Conservation (phyloP, 495 filamentous ascomycete species). For the Rostrohypoxylon terebratum region DNA sequence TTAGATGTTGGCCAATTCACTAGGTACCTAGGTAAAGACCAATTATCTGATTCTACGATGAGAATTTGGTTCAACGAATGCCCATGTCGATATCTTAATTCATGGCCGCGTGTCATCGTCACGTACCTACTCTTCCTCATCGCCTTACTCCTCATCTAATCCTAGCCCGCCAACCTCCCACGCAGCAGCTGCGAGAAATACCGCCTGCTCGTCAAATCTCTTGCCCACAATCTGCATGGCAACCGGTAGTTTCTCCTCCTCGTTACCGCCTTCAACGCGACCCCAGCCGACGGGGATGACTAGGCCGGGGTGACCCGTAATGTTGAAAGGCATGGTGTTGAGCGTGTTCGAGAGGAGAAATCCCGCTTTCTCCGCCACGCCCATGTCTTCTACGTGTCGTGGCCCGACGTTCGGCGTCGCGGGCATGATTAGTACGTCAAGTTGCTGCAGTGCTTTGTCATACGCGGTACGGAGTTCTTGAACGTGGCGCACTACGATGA, state of each 20-base stretch:
- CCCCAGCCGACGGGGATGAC: conserved; percentile 61
- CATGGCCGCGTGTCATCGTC: background rate
- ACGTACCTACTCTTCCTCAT: background rate
- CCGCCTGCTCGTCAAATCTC: conserved; percentile 54
- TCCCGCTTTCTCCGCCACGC: conserved; percentile 46
- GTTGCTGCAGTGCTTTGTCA: conserved; percentile 53
- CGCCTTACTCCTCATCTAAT: conserved; percentile 29
- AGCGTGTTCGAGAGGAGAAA: conserved; percentile 57
- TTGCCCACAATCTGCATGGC: conserved; percentile 66
- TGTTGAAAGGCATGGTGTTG: conserved; percentile 66
- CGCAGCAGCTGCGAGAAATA: conserved; percentile 56
- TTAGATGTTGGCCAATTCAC: too few relatives aligned
- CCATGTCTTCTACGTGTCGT: conserved; percentile 25
- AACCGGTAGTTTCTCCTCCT: conserved; percentile 58
- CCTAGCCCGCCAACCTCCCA: conserved; percentile 55
- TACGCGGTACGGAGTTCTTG: conserved; percentile 61
- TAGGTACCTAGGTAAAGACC: background rate
- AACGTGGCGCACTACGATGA: conserved; percentile 49
- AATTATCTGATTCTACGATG: background rate
- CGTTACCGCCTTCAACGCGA: conserved; percentile 24
- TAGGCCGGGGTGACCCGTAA: conserved; percentile 66
- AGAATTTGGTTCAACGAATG: background rate
- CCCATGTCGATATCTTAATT: background rate
- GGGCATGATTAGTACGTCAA: conserved; percentile 62
- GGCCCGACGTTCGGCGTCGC: conserved; percentile 58